Conservation (phyloP, 495 filamentous ascomycete species). For the Daldinia concentrica region DNA sequence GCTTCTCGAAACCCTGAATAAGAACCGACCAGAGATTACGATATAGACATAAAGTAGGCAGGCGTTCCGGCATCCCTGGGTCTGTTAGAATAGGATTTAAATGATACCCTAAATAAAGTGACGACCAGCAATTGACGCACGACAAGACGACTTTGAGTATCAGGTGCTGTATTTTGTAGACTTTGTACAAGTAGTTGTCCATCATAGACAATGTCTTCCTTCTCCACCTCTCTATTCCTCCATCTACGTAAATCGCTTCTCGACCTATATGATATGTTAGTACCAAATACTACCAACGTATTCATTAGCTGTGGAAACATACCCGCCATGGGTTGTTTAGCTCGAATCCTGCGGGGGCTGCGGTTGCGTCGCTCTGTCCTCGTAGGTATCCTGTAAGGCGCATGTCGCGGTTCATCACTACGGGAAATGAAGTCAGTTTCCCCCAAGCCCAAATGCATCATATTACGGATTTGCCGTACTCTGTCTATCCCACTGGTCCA, state of each 20-base stretch:
- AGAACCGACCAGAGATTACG: slow-evolving; percentile 79
- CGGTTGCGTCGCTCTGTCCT: slow-evolving; percentile 83
- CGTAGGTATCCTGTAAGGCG: slow-evolving; percentile 85
- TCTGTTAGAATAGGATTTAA: slow-evolving; percentile 26
- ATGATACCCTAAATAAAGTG: slow-evolving; percentile 41
- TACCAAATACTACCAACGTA: slow-evolving; percentile 16
- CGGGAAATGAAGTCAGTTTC: slow-evolving; percentile 47
- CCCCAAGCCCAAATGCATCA: slow-evolving; percentile 2
- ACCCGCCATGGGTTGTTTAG: slow-evolving; percentile 94
- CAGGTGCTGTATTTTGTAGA: slow-evolving; percentile 34
- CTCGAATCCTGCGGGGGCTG: slow-evolving; percentile 88
- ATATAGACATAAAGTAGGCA: slow-evolving; percentile 29
- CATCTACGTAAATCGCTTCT: slow-evolving; percentile 59
- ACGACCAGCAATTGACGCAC: background rate
- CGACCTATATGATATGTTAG: slow-evolving; percentile 52
- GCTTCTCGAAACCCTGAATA: slow-evolving; percentile 90
- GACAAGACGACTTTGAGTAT: slow-evolving; percentile 28
- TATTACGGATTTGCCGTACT: slow-evolving; percentile 62
- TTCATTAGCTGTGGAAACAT: slow-evolving; percentile 20
- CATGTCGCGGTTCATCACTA: slow-evolving; percentile 97
- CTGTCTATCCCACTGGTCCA: slow-evolving; percentile 95
- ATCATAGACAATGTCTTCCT: slow-evolving; percentile 11
- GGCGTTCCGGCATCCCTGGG: slow-evolving; percentile 25
- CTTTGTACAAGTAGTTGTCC: slow-evolving; percentile 30
- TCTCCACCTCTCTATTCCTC: background rate